Evolutionary conservation across 2,329 filamentous ascomycete genomes (phyloP), one percentile per base, ranked within the genome.

Genomic region (Pseudocercospora fuligena): DNA sequence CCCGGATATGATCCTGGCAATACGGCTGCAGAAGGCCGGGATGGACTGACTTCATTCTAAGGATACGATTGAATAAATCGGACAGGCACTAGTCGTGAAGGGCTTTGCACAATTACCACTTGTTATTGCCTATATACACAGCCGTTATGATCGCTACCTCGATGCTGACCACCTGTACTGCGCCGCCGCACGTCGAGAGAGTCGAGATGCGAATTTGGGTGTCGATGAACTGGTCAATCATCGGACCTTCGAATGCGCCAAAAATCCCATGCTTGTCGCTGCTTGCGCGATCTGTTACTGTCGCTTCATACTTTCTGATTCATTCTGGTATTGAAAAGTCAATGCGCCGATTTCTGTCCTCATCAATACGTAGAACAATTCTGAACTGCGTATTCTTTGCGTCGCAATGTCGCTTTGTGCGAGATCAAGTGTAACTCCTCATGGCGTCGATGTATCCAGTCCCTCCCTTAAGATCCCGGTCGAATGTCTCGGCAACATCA

Each of bases 401-500:
- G 14, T 25, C 31, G 16, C 33, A 23, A 31, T 58, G 56, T 58
- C 31, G 56, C 56, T 43, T 3, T 43, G 9, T 21, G 16, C 7
- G 29, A 43, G 56, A n/a, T 43, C 16, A 58, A 19, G 87, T 90
- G 73, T 95, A 95, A 74, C 90, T 92, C 70, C 90, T 85, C 92
- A 95, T 94, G 0, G 92, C 92, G 76, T 95, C 92, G 71, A 91
- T 83, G 73, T 92, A 96, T 0, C 92, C 92, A 0, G 87, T 84
- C 0, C 92, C 92, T 5, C 93, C 93, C 77, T 90, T 92, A 60
- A 97, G 82, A 76, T 97, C 93, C 31, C 89, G 86, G 70, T 94
- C 91, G 78, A 97, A 97, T 40, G 88, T 90, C 78, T 92, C 89
- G 25, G 91, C 90, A 1, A 96, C 92, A 51, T 93, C 91, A n/a